A percentile compares a stretch with the other conserved stretches of the same genome.
These are phyloP conservation scores for Hypericum androsaemum DNA, from an alignment of 345 rosid species.

Conservation along the genomic window DNA sequence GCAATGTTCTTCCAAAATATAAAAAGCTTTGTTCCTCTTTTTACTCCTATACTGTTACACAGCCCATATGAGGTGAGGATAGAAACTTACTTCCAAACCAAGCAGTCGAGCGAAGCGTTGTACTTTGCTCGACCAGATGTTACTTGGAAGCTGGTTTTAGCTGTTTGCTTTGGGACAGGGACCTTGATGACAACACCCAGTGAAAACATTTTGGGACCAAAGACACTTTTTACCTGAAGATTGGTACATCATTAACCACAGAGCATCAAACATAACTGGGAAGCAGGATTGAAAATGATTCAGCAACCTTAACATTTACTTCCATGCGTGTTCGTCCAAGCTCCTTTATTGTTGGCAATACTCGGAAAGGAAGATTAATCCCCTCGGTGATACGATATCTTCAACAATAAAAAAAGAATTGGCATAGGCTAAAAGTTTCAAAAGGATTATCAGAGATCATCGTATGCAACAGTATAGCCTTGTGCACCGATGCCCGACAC, in stretches of 20 bases:
- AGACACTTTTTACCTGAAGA: constrained; percentile 95
- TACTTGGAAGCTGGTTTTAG: constrained; percentile 94
- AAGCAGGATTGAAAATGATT: constrained; percentile 8
- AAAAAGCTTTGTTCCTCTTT: no score
- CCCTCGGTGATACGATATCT: constrained; percentile 99
- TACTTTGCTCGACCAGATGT: constrained; percentile 95
- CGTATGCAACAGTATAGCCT: neutral
- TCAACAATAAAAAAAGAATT: neutral
- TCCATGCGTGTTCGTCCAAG: constrained; percentile 99
- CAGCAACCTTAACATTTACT: constrained; percentile 88
- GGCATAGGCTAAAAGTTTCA: neutral
- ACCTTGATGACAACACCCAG: constrained; percentile 96
- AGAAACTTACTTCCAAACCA: constrained; percentile 93
- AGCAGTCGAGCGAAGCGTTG: constrained; percentile 87
- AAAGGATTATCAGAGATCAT: neutral
- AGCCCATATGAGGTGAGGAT: no score
- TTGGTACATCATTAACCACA: constrained; percentile 13
- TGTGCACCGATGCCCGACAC: no score
- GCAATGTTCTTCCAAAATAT: no score
- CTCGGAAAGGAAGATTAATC: constrained; percentile 95
- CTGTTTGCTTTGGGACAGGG: constrained; percentile 98
- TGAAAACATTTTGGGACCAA: constrained; percentile 99
- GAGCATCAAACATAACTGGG: constrained; percentile 14
- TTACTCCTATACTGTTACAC: no score
- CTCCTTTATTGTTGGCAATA: constrained; percentile 93